These are phyloP conservation scores for Prunus salicina DNA, from an alignment of 306 rosid genomes.

Conservation along the genomic window DNA sequence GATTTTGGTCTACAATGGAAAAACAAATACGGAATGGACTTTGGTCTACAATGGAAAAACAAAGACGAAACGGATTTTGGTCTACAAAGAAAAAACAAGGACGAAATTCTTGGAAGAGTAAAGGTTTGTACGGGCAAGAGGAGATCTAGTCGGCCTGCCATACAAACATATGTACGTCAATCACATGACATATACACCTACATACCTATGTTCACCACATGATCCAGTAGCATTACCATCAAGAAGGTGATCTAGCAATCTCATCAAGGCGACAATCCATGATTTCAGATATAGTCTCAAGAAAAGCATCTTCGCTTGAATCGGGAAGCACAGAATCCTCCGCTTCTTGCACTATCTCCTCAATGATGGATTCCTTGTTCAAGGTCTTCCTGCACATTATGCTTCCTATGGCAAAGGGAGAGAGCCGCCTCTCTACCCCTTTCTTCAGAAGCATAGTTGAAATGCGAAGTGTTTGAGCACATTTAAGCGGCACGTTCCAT, in stretches of 20 bases:
- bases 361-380: constrained; percentile 69
- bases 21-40: constrained; percentile 4
- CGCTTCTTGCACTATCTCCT: constrained; percentile 77
- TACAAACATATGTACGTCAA: constrained; percentile 36
- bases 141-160: constrained; percentile 7
- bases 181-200: constrained; percentile 35
- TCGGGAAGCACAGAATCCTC: constrained; percentile 68
- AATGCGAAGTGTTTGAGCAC: constrained; percentile 74
- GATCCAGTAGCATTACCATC: constrained; percentile 16
- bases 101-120: constrained; percentile 20
- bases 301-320: constrained; percentile 72
- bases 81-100: constrained; percentile 11
- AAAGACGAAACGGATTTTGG: neutral
- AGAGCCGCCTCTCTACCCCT: constrained; percentile 76
- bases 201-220: constrained; percentile 13
- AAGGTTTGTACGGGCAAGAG: constrained; percentile 12
- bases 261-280: constrained; percentile 68
- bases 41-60: constrained; percentile 2
- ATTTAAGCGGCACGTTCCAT: constrained; percentile 72
- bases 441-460: constrained; percentile 95
- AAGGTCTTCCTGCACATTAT: constrained; percentile 73
- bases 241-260: constrained; percentile 36
- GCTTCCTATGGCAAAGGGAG: constrained; percentile 76
- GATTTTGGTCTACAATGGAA: neutral
- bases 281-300: constrained; percentile 65